phyloP scores from a whole-genome alignment of 2,329 filamentous ascomycete genomes.

The Verticillium isaacii region DNA sequence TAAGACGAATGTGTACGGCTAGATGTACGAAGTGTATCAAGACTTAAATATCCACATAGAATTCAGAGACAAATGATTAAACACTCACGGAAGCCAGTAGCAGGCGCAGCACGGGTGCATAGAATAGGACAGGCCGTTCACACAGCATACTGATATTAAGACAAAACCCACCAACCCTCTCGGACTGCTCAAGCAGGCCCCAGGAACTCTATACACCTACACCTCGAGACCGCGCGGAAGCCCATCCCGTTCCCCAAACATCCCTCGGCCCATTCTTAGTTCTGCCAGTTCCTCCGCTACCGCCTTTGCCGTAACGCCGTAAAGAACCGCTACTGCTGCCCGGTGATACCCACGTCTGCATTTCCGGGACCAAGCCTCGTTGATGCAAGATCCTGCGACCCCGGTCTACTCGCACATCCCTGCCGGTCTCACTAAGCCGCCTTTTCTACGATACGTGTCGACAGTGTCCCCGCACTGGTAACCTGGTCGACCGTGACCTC shows the following conservation, averaged over 20 bases:
- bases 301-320: background rate
- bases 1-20: background rate
- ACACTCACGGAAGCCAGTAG: no score
- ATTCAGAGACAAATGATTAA: background rate
- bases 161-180: background rate
- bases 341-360: background rate
- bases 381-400: no score
- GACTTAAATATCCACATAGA: background rate
- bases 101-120: background rate
- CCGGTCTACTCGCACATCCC: no score
- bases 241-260: background rate
- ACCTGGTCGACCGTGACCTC: no score
- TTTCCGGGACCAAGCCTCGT: background rate
- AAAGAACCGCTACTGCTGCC: background rate
- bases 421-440: no score
- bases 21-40: background rate
- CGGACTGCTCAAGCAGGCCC: background rate
- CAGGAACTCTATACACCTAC: background rate
- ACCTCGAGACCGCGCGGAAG: background rate
- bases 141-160: background rate
- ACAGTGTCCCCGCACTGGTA: no score
- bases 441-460: no score
- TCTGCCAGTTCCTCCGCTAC: background rate
- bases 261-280: background rate
- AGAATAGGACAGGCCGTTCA: background rate